Evolutionary conservation across 768 basidiomycete species (phyloP), one percentile per base, ranked within the genome.

Genomic region (Wakefieldia striispora): DNA sequence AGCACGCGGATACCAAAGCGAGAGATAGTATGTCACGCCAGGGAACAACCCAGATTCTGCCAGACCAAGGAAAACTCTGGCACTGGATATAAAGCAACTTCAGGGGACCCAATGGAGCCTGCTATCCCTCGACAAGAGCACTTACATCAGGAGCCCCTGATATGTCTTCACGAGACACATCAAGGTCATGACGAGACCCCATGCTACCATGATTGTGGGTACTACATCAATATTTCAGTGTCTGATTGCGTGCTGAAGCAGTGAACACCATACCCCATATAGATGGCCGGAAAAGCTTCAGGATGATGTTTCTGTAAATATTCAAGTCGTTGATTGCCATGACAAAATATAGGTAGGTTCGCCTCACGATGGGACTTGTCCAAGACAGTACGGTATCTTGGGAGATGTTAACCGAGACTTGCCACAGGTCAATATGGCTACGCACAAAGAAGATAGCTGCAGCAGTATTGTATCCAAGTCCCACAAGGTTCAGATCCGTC

Each of bases 1-100:
- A 41, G 67, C 65, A 38, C 76, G 67, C 16, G 77, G 72, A 58
- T 86, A 78, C 80, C 80, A 82, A 40, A 78, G 64, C 9, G 76
- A 77, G 35, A 80, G 64, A 37, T 66, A 70, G 49, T 72, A 75
- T 3, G 68, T 65, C 44, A 70, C 58, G 6, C 66, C 66, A 7
- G 70, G 65, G 43, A 69, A 64, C n/a, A 72, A 51, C 35, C 77
- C 75, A 31, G 69, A 71, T 51, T 75, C 76, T 34, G 72, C 61
- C 29, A 74, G 45, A 16, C 75, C 75, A 13, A 75, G 66, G 52
- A 75, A 70, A 35, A 69, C 17, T 12, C 72, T 60, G 21, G 62
- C 59, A 29, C 66, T 72, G 50, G 5, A 27, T 16, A 21, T 14
- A 16, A 24, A 40, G 5, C 21, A 16, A 8, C 26, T 21, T 48